Percentiles rank a stretch among this genome's conserved stretches.
phyloP scores from a whole-genome alignment of 176 grass and related monocot genomes.

The Alopecurus myosuroides region DNA sequence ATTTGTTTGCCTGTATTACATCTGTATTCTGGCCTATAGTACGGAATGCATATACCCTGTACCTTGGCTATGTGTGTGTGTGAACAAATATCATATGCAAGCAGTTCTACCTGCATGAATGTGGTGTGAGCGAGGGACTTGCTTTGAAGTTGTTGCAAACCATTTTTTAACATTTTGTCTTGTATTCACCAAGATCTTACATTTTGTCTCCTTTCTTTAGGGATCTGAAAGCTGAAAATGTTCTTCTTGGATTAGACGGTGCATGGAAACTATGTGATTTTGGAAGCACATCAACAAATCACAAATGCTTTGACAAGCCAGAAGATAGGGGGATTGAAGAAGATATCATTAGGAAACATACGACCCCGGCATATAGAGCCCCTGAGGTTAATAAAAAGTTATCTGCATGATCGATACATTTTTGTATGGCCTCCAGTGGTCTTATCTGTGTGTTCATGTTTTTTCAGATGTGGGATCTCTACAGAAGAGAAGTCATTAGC shows the following conservation, averaged over 20 bases:
- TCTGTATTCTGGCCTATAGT: slow-evolving; percentile 9
- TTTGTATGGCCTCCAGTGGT: neutral
- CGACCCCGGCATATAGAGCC: slow-evolving; percentile 83
- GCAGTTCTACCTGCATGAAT: neutral
- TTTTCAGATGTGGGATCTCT: slow-evolving; percentile 95
- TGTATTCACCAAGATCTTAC: neutral
- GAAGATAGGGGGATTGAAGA: slow-evolving; percentile 91
- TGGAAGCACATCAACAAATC: slow-evolving; percentile 85
- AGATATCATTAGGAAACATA: slow-evolving; percentile 85
- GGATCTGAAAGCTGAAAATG: slow-evolving; percentile 87
- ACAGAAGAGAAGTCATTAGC: slow-evolving; percentile 81
- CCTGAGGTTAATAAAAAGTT: slow-evolving; percentile 57
- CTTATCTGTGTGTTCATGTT: slow-evolving; percentile 5
- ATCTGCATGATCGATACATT: neutral
- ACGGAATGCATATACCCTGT: slow-evolving; percentile 1
- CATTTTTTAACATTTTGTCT: neutral
- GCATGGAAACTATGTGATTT: slow-evolving; percentile 88
- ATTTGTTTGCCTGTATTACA: neutral
- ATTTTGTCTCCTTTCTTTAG: slow-evolving; percentile 30
- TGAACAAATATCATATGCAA: neutral
- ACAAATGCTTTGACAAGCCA: slow-evolving; percentile 77
- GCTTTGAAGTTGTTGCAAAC: neutral
- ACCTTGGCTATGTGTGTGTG: neutral
- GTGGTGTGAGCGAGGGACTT: neutral
- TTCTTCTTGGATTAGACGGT: slow-evolving; percentile 85